Base-by-base conservation (phyloP, 2,329 filamentous ascomycete species). In the Metarhizium anisopliae region DNA sequence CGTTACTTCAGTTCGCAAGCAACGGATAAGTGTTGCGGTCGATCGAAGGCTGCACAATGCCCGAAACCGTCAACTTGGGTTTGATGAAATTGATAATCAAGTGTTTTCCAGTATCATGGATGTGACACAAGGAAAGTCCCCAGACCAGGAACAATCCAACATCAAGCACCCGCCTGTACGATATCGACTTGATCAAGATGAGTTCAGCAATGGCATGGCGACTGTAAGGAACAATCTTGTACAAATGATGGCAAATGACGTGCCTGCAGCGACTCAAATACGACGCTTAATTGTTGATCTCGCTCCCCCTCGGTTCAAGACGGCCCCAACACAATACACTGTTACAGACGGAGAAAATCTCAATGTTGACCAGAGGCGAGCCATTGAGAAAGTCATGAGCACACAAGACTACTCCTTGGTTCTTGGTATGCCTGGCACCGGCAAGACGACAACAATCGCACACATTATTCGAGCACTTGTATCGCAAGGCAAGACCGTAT, bases 161-260 rank as follows among this genome's bases (percentile, higher is more conserved):
- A 75, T 77, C 60, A 75, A 78, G 56, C 75, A 78, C 56, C 69
- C 79, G 4, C 81, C 81, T 4, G 73, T 87, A 6, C 77, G 83
- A 51, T 99, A 96, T 64, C 87, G 94, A 29, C 77, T 99, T 4
- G 94, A 99, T 72, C 96, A 96, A 68, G 94, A 99, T 64, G 94
- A 99, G 67, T 99, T 99, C 71, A 95, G 90, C 72, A 97, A 95
- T 64, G 94, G 94, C 56, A 95, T 99, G 90, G 91, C 94, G 3
- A 87, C 88, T 35, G 89, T 96, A 50, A 85, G 94, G 54, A 96
- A 96, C 71, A 99, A 97, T 63, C 80, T 99, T 1, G 83, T 97
- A 36, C 89, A 92, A 62, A 82, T 96, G 64, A 97, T 99, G 92
- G 83, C 89, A 45, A 84, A 91, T 61, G 83, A 84, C 47, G 77